Conservation (phyloP, 495 filamentous ascomycete genomes). For the Penicillium parvum region DNA sequence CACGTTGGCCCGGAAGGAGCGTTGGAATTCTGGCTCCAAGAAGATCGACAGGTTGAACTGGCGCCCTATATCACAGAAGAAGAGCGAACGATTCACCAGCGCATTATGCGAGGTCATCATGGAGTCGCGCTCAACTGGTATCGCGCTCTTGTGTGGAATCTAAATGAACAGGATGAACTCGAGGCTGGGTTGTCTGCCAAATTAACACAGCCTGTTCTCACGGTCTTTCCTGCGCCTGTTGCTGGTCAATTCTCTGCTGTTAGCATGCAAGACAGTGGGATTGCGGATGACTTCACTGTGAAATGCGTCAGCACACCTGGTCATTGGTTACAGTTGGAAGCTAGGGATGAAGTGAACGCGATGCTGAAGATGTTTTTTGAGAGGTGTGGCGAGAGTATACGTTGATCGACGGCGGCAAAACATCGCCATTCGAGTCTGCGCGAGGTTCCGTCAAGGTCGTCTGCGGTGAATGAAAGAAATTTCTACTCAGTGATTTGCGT, state of each 20-base stretch:
- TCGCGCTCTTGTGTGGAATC: conserved; percentile 21
- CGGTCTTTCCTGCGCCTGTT: conserved; percentile 9
- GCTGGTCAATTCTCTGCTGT: conserved; percentile 9
- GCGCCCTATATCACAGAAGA: conserved; percentile 20
- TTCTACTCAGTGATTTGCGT: too few relatives aligned
- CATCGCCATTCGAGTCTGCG: too few relatives aligned
- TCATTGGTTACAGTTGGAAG: conserved; percentile 33
- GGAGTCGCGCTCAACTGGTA: conserved; percentile 29
- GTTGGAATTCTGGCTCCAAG: conserved; percentile 20
- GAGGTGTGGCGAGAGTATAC: too few relatives aligned
- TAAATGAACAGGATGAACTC: conserved; percentile 25
- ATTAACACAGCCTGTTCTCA: conserved; percentile 14
- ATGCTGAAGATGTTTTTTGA: conserved; percentile 38
- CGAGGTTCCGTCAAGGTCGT: too few relatives aligned
- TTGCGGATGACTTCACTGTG: conserved; percentile 18
- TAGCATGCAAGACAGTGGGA: conserved; percentile 13
- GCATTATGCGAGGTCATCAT: conserved; percentile 25
- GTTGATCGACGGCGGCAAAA: too few relatives aligned
- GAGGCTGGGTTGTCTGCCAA: conserved; percentile 7
- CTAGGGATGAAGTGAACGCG: conserved; percentile 33
- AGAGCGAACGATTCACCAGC: conserved; percentile 19
- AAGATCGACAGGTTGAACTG: conserved; percentile 11
- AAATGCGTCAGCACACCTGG: conserved; percentile 17
- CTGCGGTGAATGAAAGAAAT: too few relatives aligned
- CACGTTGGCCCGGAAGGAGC: conserved; percentile 20